These are phyloP conservation scores for Hansenula lynferdii DNA, from an alignment of 1,139 yeast species.

Conservation along the genomic window DNA sequence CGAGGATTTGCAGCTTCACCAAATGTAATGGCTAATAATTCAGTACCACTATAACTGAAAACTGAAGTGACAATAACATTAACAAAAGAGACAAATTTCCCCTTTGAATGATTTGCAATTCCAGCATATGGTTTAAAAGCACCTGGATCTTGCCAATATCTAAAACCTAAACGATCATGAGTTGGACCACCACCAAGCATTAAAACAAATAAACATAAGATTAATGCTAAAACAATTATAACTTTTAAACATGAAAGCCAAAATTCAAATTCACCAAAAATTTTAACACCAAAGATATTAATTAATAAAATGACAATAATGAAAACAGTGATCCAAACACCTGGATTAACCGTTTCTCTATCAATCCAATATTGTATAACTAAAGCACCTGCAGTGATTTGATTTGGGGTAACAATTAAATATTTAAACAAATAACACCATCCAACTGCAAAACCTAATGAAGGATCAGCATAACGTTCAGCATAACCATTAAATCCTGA, in stretches of 20 bases:
- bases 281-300: conserved; percentile 64
- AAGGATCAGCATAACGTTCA: conserved; percentile 59
- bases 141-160: conserved; percentile 60
- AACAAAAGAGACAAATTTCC: conserved; percentile 60
- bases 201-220: conserved; percentile 54
- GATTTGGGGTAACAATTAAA: conserved; percentile 72
- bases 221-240: conserved; percentile 57
- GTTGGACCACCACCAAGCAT: conserved; percentile 60
- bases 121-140: conserved; percentile 45
- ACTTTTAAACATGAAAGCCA: conserved; percentile 56
- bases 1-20: conserved; percentile 79
- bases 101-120: no score
- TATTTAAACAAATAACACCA: conserved; percentile 80
- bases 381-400: conserved; percentile 74
- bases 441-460: conserved; percentile 76
- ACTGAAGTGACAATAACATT: conserved; percentile 70
- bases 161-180: conserved; percentile 51
- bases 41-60: conserved; percentile 76
- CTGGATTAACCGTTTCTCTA: conserved; percentile 48
- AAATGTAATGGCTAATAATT: conserved; percentile 66
- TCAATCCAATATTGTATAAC: conserved; percentile 64
- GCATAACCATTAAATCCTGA: conserved; percentile 67
- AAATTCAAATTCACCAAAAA: conserved; percentile 69
- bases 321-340: conserved; percentile 62
- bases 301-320: conserved; percentile 49